Percentiles rank a stretch among this genome's conserved stretches.
Conservation (phyloP, 2,329 filamentous ascomycete species). For the Capronia coronata region DNA sequence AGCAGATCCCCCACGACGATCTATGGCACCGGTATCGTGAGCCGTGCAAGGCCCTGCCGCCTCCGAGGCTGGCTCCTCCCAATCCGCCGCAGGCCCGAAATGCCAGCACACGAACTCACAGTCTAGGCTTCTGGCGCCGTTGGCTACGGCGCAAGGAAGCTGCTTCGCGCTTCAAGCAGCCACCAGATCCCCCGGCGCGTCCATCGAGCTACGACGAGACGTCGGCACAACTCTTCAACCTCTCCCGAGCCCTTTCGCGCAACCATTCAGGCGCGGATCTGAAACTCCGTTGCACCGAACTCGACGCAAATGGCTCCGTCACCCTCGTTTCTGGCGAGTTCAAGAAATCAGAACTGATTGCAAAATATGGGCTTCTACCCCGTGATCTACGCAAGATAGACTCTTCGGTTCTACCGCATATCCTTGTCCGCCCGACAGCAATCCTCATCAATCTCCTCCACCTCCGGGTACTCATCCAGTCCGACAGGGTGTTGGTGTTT, state of each 20-base stretch:
- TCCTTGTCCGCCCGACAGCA: constrained; percentile 83
- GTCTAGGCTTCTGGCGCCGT: constrained; percentile 20
- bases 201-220: constrained; percentile 39
- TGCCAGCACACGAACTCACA: constrained; percentile 22
- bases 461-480: constrained; percentile 88
- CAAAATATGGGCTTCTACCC: constrained; percentile 72
- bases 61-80: constrained; percentile 16
- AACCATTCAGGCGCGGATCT: constrained; percentile 66
- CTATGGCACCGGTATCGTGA: constrained; percentile 22
- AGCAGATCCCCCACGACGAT: constrained; percentile 14
- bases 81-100: constrained; percentile 17
- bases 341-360: constrained; percentile 94
- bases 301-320: constrained; percentile 85
- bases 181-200: constrained; percentile 7
- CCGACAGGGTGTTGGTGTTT: constrained; percentile 88
- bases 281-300: constrained; percentile 85
- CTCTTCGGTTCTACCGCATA: constrained; percentile 89
- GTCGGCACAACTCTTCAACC: constrained; percentile 56
- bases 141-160: constrained; percentile 20
- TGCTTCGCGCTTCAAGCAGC: constrained; percentile 6
- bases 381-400: constrained; percentile 97
- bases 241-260: constrained; percentile 53
- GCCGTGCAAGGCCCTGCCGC: constrained; percentile 23
- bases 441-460: constrained; percentile 97
- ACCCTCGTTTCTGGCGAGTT: constrained; percentile 92